Evolutionary conservation across 2,329 filamentous ascomycete genomes (phyloP).

Genomic region (Conoideocrella luteorostrata): DNA sequence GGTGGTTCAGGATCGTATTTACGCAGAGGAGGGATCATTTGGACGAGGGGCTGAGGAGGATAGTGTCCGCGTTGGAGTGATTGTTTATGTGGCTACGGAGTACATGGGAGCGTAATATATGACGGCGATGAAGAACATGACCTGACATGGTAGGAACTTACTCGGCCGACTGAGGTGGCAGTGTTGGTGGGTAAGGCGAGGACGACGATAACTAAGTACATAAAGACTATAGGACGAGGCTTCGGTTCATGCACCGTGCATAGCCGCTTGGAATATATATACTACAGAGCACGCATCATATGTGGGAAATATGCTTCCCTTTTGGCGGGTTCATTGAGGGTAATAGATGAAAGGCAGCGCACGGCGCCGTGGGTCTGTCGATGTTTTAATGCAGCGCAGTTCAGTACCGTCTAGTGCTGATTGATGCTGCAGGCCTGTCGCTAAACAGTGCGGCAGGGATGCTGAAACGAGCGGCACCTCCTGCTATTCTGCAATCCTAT

Average conservation of each 20-base stretch:
- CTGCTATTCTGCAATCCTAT: too few species aligned
- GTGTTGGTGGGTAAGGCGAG: too few species aligned
- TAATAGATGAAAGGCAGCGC: not conserved
- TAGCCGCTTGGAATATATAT: too few species aligned
- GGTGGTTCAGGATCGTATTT: conserved; percentile 35
- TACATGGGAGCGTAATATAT: not conserved
- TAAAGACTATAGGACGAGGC: too few species aligned
- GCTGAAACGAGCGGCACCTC: too few species aligned
- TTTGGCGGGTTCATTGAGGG: not conserved
- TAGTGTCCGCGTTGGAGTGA: not conserved
- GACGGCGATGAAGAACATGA: not conserved
- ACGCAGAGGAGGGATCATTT: conserved; percentile 25
- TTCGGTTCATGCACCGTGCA: too few species aligned
- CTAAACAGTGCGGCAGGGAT: not conserved
- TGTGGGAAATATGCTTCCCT: too few species aligned
- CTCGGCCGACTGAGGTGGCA: not conserved
- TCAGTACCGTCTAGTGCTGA: not conserved
- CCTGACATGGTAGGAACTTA: not conserved
- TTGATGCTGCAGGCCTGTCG: not conserved
- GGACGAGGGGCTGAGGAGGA: conserved; percentile 17
- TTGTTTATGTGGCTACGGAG: too few species aligned
- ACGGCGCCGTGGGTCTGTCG: not conserved
- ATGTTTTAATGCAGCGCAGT: too few species aligned
- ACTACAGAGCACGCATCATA: too few species aligned
- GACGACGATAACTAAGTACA: too few species aligned